phyloP scores from a whole-genome alignment of 352 stramenopile species.

The Plasmopara muralis region DNA sequence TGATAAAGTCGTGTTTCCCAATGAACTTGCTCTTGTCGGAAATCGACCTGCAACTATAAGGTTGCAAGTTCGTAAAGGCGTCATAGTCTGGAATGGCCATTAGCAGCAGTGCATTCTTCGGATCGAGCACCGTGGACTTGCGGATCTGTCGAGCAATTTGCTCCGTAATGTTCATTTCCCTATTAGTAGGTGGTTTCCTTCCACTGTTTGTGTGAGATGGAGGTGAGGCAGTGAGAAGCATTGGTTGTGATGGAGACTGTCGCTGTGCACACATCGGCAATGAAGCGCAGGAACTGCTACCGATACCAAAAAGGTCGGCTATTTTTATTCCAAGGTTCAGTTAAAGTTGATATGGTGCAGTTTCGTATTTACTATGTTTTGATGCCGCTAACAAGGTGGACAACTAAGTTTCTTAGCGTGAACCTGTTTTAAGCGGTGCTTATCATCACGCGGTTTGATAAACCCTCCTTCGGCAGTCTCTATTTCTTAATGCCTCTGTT shows the following conservation, averaged over 20 bases:
- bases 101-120: conserved; percentile 61
- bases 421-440: too few relatives aligned
- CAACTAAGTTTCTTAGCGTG: too few relatives aligned
- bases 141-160: conserved; percentile 58
- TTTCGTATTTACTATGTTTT: too few relatives aligned
- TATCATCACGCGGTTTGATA: too few relatives aligned
- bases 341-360: too few relatives aligned
- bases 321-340: too few relatives aligned
- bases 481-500: too few relatives aligned
- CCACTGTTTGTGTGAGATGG: conserved; percentile 11
- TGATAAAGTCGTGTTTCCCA: conserved; percentile 60
- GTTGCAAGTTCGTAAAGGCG: conserved; percentile 69
- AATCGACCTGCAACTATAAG: conserved; percentile 64
- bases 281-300: background rate
- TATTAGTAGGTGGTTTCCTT: conserved; percentile 18
- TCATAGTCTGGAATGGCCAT: conserved; percentile 74
- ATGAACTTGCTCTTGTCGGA: conserved; percentile 60
- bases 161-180: conserved; percentile 61
- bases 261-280: conserved; percentile 11
- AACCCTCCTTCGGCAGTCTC: too few relatives aligned
- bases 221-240: conserved; percentile 19
- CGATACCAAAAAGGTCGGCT: too few relatives aligned
- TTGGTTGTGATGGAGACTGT: conserved; percentile 20
- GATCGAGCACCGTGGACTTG: conserved; percentile 63
- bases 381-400: too few relatives aligned